phyloP scores from a whole-genome alignment of 148 eudicot species.

The Heliamphora exappendiculata region DNA sequence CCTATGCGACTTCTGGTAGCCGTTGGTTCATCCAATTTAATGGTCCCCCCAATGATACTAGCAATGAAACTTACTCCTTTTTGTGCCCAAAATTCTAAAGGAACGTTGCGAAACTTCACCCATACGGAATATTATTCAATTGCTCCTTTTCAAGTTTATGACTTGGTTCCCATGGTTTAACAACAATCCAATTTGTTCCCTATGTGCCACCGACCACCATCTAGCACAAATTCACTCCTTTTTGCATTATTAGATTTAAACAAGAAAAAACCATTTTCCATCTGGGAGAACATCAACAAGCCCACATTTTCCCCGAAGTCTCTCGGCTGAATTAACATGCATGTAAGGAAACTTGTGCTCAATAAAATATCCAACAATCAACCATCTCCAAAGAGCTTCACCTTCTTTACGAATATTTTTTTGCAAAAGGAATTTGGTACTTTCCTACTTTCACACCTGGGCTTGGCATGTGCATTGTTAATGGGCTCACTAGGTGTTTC shows the following conservation, averaged over 20 bases:
- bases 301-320: conserved; percentile 2
- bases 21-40: neutral
- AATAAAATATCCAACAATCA: neutral
- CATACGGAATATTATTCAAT: neutral
- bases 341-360: conserved; percentile 4
- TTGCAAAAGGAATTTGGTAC: neutral
- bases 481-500: neutral
- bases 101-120: conserved; percentile 1
- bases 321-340: neutral
- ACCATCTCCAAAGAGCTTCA: conserved; percentile 5
- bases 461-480: neutral
- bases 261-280: conserved; percentile 7
- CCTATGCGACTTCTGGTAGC: conserved; percentile 6
- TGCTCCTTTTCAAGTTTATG: conserved; percentile 7
- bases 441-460: neutral
- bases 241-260: neutral
- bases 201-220: neutral
- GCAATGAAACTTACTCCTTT: neutral
- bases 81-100: neutral
- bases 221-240: conserved; percentile 1
- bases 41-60: neutral
- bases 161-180: conserved; percentile 7
- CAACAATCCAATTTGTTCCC: neutral
- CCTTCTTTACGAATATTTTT: conserved; percentile 1
- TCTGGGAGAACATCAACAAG: conserved; percentile 2